Evolutionary conservation across 805 yeast species (phyloP), one percentile per base, ranked within the genome.

Genomic region (Jamesozyma jinghongensis): DNA sequence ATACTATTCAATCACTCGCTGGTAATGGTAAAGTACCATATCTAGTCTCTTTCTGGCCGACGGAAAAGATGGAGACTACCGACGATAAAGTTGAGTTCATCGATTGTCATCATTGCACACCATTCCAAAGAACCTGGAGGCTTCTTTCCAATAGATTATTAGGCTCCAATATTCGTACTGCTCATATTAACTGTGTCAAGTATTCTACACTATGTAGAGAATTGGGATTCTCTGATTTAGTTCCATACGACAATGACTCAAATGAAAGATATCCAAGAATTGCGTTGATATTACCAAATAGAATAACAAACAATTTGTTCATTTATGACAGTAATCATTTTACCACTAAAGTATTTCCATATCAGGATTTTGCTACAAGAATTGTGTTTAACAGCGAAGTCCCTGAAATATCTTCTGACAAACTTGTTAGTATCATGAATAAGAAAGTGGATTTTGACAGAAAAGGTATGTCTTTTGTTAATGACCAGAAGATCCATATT

Each of bases 41-140:
- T 40, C 61, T 83, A 46, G 68, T 83, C 3, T 71, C 83, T 13
- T 77, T 83, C 44, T 81, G 82, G 75, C 87, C 88, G 2, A 61
- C 77, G 3, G 58, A 69, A 4, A 66, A 69, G 35, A 57, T 70
- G 22, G 47, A 54, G 3, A 62, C 59, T 31, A 58, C 68, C 27
- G 62, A 64, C 38, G 51, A 47, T 5, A 43, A 51, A 17, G 28
- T 38, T 10, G 66, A 66, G 40, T 75, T 72, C 41, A 50, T 57
- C 12, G 48, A 52, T 7, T 77, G 81, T 51, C 65, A 67, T 14
- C 69, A 70, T 37, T 75, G 85, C 48, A 49, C 66, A 33, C 73
- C 70, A 13, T 69, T 73, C 44, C 71, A 74, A 45, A 69, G 70
- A 44, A 50, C 66, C 1, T 84, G 90, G 92, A 72, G 70, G 38